phyloP scores from a whole-genome alignment of 306 rosid species.

The Trifolium repens region DNA sequence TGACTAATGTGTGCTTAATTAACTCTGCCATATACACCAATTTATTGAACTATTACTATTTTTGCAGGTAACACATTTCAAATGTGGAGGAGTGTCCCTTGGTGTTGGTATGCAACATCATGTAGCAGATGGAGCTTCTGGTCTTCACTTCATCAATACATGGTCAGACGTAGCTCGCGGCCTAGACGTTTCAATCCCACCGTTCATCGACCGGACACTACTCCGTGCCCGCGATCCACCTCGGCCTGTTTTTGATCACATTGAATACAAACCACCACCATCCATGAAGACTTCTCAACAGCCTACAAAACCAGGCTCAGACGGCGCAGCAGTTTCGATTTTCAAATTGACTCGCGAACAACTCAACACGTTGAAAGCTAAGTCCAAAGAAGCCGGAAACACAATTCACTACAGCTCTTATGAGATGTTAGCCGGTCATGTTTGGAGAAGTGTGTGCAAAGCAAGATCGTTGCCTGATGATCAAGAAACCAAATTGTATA shows the following conservation, averaged over 20 bases:
- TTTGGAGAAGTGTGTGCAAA: constrained; percentile 71
- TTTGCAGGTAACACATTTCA: constrained; percentile 76
- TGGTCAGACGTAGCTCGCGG: constrained; percentile 97
- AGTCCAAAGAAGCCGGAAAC: constrained; percentile 73
- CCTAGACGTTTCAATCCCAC: constrained; percentile 67
- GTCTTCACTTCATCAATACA: constrained; percentile 82
- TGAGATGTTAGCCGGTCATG: constrained; percentile 84
- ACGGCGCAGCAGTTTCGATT: constrained; percentile 56
- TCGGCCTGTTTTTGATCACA: constrained; percentile 68
- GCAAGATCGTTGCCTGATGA: constrained; percentile 73
- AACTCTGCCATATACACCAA: background rate
- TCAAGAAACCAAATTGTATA: constrained; percentile 77
- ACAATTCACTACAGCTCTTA: constrained; percentile 71
- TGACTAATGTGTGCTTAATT: background rate
- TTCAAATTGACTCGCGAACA: constrained; percentile 70
- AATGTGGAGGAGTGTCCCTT: constrained; percentile 93
- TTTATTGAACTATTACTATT: background rate
- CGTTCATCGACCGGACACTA: constrained; percentile 75
- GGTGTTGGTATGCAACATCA: constrained; percentile 96
- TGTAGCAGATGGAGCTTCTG: constrained; percentile 86
- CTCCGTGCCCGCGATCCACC: constrained; percentile 81
- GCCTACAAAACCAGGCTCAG: constrained; percentile 47
- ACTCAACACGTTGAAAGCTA: constrained; percentile 62
- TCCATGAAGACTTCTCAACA: constrained; percentile 56
- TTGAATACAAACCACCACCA: constrained; percentile 85